Conservation (phyloP, 352 stramenopile genomes). For the Phytophthora parvispora region DNA sequence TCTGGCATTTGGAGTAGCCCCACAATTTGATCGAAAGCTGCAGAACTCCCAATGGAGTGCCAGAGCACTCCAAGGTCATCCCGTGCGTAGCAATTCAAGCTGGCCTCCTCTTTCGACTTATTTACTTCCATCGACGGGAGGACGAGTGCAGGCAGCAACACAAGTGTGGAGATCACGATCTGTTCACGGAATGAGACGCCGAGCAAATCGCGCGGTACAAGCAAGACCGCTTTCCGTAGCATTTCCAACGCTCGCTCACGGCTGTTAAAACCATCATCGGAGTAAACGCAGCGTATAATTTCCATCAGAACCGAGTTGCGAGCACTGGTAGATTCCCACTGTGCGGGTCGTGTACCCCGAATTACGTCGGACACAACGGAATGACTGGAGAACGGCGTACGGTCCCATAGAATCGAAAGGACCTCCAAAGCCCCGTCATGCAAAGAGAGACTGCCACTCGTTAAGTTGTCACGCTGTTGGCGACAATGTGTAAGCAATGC, state of each 20-base stretch:
- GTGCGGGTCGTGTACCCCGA: constrained; percentile 51
- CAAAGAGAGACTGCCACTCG: constrained; percentile 15
- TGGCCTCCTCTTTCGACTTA: constrained; percentile 3
- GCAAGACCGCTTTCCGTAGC: constrained; percentile 26
- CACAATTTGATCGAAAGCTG: constrained; percentile 10
- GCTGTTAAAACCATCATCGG: constrained; percentile 1
- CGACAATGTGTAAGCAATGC: constrained; percentile 73
- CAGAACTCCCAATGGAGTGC: constrained; percentile 1
- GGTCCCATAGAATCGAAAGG: constrained; percentile 52
- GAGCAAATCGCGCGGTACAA: constrained; percentile 47
- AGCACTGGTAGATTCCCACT: constrained; percentile 46
- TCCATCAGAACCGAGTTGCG: constrained; percentile 59
- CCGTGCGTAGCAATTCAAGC: constrained; percentile 1
- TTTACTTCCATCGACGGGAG: background rate
- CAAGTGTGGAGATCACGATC: constrained; percentile 51
- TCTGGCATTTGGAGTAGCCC: constrained; percentile 16
- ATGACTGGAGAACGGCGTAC: constrained; percentile 57
- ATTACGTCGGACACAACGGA: constrained; percentile 56
- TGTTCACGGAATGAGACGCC: constrained; percentile 45
- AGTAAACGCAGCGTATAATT: constrained; percentile 49
- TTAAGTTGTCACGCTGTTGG: constrained; percentile 15
- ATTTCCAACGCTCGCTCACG: constrained; percentile 29
- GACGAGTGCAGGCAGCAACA: constrained; percentile 43
- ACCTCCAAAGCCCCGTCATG: constrained; percentile 47
- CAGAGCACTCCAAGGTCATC: constrained; percentile 29